Base-by-base conservation (phyloP, 2,329 filamentous ascomycete genomes). In the Talaromyces sp. region DNA sequence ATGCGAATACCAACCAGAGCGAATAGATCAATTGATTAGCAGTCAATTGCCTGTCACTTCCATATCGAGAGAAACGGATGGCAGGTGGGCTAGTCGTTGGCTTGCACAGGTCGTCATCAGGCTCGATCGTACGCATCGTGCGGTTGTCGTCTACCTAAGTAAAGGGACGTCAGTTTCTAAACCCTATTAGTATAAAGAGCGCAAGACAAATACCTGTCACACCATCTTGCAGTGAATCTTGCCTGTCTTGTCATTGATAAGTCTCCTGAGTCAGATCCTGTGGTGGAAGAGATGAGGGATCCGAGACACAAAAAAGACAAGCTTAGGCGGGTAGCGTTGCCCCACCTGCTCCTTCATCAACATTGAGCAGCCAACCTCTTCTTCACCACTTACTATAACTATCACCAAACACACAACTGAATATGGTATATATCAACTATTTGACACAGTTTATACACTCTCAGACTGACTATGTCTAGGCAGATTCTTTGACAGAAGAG, bases 401-500 rank as follows among this genome's bases (percentile, higher is more conserved):
- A 22, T 13, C n/a, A 54, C 17, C 10, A 38, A 2, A 22, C 6
- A 22, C 1, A 56, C 1, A 36, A 25, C 31, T 25, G 53, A 25
- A 29, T 13, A 59, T 59, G 56, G 56, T 59, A n/a, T 19, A 38
- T 25, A 38, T 34, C 29, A 5, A 27, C 5, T 17, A 10, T 17
- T 3, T 2, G 19, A 22, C 2, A 49, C 8, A 15, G 10, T 17
- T 29, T 10, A 38, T 25, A 36, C n/a, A 53, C 27, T 11, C 0
- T n/a, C 3, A 31, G 66, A 67, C 75, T 76, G 69, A 76, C 72
- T 66, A 31, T 45, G 11, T 56, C 19, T 80, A 98, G 94, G 94
- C 94, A 81, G 95, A 99, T 81, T 94, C 94, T 81, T 90, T 99
- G 78, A 98, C 95, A 75, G 95, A 99, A 87, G 95, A 99, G 85